Evolutionary conservation across 1,284 basidiomycete species (phyloP).

Genomic region (Rhodotorula sp.): DNA sequence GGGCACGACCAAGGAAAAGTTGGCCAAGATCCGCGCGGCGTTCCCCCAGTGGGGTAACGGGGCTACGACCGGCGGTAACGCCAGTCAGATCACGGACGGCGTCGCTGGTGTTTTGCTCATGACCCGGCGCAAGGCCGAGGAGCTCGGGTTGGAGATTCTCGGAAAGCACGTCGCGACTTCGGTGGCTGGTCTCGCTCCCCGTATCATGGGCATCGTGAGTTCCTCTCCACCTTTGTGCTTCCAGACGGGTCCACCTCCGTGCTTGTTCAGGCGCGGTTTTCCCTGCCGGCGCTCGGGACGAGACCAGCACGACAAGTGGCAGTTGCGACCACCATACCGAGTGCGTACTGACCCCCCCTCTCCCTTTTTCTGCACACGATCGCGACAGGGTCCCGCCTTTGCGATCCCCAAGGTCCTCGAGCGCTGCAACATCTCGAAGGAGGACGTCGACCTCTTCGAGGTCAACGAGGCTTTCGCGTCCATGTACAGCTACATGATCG

Average conservation of each 20-base stretch:
- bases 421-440: conserved; percentile 48
- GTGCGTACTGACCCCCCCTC: background rate
- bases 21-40: conserved; percentile 69
- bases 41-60: conserved; percentile 83
- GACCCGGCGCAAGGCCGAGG: conserved; percentile 79
- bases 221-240: background rate
- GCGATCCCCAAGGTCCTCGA: conserved; percentile 47
- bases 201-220: conserved; percentile 58
- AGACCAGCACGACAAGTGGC: too few species aligned
- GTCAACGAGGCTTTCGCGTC: conserved; percentile 42
- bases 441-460: conserved; percentile 50
- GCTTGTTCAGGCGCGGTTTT: too few species aligned
- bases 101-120: conserved; percentile 82
- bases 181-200: conserved; percentile 60
- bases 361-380: too few species aligned
- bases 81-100: conserved; percentile 77
- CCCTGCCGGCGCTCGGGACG: too few species aligned
- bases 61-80: conserved; percentile 82
- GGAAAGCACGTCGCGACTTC: conserved; percentile 76
- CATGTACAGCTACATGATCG: conserved; percentile 39
- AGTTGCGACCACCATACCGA: background rate
- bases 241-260: too few species aligned
- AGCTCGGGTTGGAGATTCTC: conserved; percentile 69
- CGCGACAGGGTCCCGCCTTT: conserved; percentile 34
- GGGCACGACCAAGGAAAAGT: conserved; percentile 68